Percentiles rank a stretch among this genome's conserved stretches.
Conservation (phyloP, 805 yeast genomes). For the Middelhovenomyces tepae region DNA sequence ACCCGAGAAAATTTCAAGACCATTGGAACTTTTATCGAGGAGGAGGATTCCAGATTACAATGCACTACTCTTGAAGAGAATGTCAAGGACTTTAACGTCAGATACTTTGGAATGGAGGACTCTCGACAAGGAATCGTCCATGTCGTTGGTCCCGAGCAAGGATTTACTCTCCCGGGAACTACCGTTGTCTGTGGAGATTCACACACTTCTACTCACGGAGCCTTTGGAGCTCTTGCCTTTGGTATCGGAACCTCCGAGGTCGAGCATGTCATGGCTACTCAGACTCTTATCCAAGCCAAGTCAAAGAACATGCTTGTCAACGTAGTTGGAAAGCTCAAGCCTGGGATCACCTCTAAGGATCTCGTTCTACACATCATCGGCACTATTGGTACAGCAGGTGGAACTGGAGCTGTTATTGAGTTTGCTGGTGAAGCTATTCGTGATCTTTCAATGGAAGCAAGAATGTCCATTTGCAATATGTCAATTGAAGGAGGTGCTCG, state of each 20-base stretch:
- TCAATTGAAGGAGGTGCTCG: slow-evolving; percentile 98
- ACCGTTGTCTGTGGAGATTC: slow-evolving; percentile 99
- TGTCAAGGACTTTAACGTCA: slow-evolving; percentile 79
- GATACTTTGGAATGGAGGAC: slow-evolving; percentile 92
- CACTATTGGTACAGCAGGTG: slow-evolving; percentile 98
- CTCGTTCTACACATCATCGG: slow-evolving; percentile 91
- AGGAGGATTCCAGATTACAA: slow-evolving; percentile 87
- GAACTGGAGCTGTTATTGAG: slow-evolving; percentile 95
- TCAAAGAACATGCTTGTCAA: slow-evolving; percentile 91
- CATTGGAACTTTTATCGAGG: slow-evolving; percentile 72
- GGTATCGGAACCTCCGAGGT: slow-evolving; percentile 99
- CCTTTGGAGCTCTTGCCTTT: slow-evolving; percentile 93
- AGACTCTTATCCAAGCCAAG: slow-evolving; percentile 83
- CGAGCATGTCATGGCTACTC: slow-evolving; percentile 97
- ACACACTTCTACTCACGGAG: slow-evolving; percentile 98
- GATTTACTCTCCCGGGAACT: slow-evolving; percentile 96
- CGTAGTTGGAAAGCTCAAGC: slow-evolving; percentile 73
- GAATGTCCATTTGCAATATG: slow-evolving; percentile 99
- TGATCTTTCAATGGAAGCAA: slow-evolving; percentile 86
- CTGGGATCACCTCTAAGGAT: slow-evolving; percentile 95
- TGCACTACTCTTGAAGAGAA: slow-evolving; percentile 88
- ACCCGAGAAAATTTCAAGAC: slow-evolving; percentile 71
- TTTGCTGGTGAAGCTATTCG: slow-evolving; percentile 94
- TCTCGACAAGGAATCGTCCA: slow-evolving; percentile 97
- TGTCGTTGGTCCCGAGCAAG: slow-evolving; percentile 98